Evolutionary conservation across 2,329 filamentous ascomycete species (phyloP), one percentile per base, ranked within the genome.

Genomic region (Sporothrix humicola): DNA sequence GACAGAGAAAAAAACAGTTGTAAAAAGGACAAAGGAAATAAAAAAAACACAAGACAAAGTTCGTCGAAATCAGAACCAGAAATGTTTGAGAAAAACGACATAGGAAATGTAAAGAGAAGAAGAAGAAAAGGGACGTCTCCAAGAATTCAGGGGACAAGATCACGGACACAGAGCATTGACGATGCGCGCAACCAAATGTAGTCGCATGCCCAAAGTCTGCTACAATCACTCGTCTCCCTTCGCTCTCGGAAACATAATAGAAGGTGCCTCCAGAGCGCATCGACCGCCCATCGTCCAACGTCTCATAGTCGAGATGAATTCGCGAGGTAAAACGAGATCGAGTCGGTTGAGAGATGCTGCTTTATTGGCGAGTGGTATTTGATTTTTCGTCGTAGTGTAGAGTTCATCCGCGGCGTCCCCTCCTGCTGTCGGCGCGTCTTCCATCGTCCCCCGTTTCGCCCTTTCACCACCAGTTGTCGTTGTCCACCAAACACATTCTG

Each of bases 391-490:
- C 42, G 17, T 15, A 23, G 61, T 65, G 4, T 15, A 46, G 61
- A 23, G 15, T 20, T 37, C 37, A 63, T 63, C 37, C 59, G 37
- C 31, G 17, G 42, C 10, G 61, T 44, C n/a, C 26, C 37, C 10
- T n/a, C 59, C 1, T 13, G 61, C 61, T 48, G 56, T 37, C 56
- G 56, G 26, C 26, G 56, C 26, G 26, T 9, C 17, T 26, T 20
- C 42, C 42, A 56, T 3, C 20, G 44, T 31, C 5, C 56, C 56
- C 61, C 61, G 20, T 66, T 8, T 26, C 20, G 61, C 42, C 42
- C 13, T 66, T 17, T 48, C 31, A 69, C 37, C 46, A 20, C 15
- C 46, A 20, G 23, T 72, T 63, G 73, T 75, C 72, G 66, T 75
- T 17, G 70, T 56, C 37, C 69, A 17, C 50, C 44, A 42, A 52